Evolutionary conservation across 164 flowering plant species (phyloP).

Genomic region (Macadamia tetraphylla): DNA sequence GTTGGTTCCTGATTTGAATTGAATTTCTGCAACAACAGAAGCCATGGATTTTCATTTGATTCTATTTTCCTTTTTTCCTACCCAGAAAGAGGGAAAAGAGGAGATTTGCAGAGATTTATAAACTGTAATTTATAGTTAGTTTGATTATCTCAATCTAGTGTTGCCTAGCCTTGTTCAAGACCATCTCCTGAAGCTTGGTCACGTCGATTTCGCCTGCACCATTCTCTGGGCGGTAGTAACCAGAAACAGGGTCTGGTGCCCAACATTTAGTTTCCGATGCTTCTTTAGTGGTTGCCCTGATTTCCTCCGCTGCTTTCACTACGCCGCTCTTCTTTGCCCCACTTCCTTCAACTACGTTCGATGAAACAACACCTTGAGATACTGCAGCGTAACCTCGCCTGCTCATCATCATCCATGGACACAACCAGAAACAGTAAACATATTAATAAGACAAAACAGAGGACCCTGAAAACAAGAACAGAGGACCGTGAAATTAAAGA

Average conservation of each 20-base stretch:
- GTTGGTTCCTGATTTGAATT: too few species aligned
- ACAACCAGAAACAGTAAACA: too few species aligned
- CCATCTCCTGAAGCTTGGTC: conserved; percentile 42
- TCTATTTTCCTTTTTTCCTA: too few species aligned
- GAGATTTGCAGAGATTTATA: too few species aligned
- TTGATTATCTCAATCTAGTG: neutral
- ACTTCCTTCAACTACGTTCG: conserved; percentile 13
- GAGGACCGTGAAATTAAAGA: too few species aligned
- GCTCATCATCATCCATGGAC: neutral
- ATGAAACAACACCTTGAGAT: conserved; percentile 23
- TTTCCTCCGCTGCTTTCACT: conserved; percentile 26
- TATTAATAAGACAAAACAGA: too few species aligned
- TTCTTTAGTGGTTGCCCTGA: conserved; percentile 8
- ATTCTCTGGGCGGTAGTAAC: conserved; percentile 59
- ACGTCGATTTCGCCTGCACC: conserved; percentile 37
- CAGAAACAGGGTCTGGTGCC: conserved; percentile 70
- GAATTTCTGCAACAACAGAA: too few species aligned
- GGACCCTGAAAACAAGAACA: too few species aligned
- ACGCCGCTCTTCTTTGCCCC: conserved; percentile 11
- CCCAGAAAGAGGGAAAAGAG: too few species aligned
- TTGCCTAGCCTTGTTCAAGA: conserved; percentile 29
- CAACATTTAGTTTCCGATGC: conserved; percentile 30
- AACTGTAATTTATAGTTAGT: too few species aligned
- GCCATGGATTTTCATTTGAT: too few species aligned
- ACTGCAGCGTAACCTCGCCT: conserved; percentile 44